These are phyloP conservation scores for Rachicladosporium sp. DNA, from an alignment of 2,329 filamentous ascomycete species.

Conservation along the genomic window DNA sequence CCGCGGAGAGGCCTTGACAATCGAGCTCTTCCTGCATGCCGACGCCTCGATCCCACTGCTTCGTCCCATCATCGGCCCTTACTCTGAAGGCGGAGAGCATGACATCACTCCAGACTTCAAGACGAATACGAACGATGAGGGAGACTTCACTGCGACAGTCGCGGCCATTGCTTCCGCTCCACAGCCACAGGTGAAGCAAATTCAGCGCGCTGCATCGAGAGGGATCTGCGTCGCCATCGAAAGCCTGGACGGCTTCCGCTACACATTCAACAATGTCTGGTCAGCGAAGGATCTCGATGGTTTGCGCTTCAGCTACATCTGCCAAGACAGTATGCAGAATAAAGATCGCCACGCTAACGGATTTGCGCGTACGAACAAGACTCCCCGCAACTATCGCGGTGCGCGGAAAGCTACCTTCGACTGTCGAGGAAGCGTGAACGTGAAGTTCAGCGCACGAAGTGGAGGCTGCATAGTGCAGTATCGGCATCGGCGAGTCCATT, in stretches of 20 bases:
- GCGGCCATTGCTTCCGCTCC: not conserved
- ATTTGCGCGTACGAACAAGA: constrained; percentile 15
- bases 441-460: constrained; percentile 35
- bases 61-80: constrained; percentile 19
- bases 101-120: constrained; percentile 20
- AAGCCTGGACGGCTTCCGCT: constrained; percentile 34
- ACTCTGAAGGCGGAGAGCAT: constrained; percentile 16
- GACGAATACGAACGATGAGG: constrained; percentile 7
- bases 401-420: constrained; percentile 28
- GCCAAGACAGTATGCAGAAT: constrained; percentile 39
- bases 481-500: constrained; percentile 34
- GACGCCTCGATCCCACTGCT: constrained; percentile 14
- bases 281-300: constrained; percentile 33
- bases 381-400: constrained; percentile 5
- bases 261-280: constrained; percentile 40
- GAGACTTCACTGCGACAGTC: constrained; percentile 4
- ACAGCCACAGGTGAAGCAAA: not conserved
- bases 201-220: constrained; percentile 36
- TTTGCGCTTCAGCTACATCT: constrained; percentile 37
- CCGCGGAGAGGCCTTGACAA: too few relatives aligned
- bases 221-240: constrained; percentile 33
- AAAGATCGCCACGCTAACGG: constrained; percentile 37
- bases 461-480: constrained; percentile 34
- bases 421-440: constrained; percentile 35
- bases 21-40: constrained; percentile 13